Conservation (phyloP, 257 asterid genomes). For the Capsicum pubescens region DNA sequence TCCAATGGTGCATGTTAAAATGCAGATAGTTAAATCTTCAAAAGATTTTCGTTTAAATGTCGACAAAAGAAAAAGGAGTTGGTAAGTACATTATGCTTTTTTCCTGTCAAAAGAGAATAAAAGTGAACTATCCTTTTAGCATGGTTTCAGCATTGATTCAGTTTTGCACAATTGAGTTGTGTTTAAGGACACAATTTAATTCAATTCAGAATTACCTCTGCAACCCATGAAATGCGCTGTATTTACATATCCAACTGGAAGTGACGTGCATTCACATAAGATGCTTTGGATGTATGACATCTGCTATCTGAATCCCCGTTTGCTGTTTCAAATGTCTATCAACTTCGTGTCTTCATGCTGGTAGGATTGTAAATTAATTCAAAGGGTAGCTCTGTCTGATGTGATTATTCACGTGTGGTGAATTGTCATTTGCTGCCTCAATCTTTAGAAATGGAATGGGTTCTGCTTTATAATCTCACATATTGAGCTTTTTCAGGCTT, state of each 20-base stretch:
- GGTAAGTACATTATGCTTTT: neutral
- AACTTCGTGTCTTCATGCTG: slow-evolving; percentile 3
- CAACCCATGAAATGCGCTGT: neutral
- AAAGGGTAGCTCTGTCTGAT: neutral
- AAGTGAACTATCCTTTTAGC: slow-evolving; percentile 4
- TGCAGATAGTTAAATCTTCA: neutral
- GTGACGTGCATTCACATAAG: neutral
- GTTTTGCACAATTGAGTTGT: neutral
- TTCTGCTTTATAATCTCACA: slow-evolving; percentile 20
- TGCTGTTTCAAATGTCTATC: neutral
- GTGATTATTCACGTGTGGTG: neutral
- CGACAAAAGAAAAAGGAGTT: slow-evolving; percentile 2
- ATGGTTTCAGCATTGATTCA: slow-evolving; percentile 17
- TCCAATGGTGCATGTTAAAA: neutral
- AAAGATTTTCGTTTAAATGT: neutral
- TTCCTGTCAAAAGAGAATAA: neutral
- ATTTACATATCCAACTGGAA: slow-evolving; percentile 12
- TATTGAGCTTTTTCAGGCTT: slow-evolving; percentile 29
- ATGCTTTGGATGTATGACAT: neutral
- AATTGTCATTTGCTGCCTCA: neutral
- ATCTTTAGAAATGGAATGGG: neutral
- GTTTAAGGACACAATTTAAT: neutral
- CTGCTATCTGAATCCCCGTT: neutral
- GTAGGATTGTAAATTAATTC: slow-evolving; percentile 1
- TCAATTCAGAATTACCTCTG: slow-evolving; percentile 18